phyloP scores from a whole-genome alignment of 2,329 filamentous ascomycete species.

The Neofusicoccum sp. region DNA sequence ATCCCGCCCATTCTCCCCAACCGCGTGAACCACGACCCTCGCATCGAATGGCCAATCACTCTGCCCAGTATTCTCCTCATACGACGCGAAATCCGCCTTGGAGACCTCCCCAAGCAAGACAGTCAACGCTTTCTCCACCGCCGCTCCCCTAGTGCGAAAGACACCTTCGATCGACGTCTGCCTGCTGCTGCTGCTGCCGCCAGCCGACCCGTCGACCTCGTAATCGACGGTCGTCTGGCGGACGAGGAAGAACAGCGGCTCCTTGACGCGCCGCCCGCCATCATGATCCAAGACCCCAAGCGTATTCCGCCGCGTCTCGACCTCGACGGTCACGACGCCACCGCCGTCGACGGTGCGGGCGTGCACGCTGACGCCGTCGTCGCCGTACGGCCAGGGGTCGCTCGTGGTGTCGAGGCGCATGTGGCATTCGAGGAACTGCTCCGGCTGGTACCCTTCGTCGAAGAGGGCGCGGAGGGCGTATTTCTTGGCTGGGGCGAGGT shows the following conservation, averaged over 20 bases:
- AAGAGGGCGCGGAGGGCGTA: not conserved
- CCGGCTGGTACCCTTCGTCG: not conserved
- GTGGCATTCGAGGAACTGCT: not conserved
- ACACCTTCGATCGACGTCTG: conserved; percentile 17
- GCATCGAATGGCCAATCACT: not conserved
- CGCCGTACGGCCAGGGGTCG: not conserved
- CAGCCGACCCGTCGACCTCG: conserved; percentile 20
- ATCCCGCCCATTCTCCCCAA: not conserved
- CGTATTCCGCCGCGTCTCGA: conserved; percentile 1
- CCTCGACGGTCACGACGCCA: conserved; percentile 13
- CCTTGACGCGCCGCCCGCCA: conserved; percentile 18
- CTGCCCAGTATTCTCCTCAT: not conserved
- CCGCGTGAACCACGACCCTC: not conserved
- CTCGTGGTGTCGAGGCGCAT: not conserved
- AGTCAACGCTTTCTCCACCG: conserved; percentile 9
- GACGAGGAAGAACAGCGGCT: not conserved
- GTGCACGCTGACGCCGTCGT: conserved; percentile 18
- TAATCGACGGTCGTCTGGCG: conserved; percentile 7
- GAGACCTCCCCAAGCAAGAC: conserved; percentile 20
- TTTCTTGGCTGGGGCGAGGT: not conserved
- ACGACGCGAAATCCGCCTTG: not conserved
- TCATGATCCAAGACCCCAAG: not conserved
- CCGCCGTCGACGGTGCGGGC: conserved; percentile 20
- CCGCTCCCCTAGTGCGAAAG: conserved; percentile 18
- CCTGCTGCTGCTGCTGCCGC: conserved; percentile 14